phyloP scores from a whole-genome alignment of 148 eudicot genomes.

The Chenopodium album region DNA sequence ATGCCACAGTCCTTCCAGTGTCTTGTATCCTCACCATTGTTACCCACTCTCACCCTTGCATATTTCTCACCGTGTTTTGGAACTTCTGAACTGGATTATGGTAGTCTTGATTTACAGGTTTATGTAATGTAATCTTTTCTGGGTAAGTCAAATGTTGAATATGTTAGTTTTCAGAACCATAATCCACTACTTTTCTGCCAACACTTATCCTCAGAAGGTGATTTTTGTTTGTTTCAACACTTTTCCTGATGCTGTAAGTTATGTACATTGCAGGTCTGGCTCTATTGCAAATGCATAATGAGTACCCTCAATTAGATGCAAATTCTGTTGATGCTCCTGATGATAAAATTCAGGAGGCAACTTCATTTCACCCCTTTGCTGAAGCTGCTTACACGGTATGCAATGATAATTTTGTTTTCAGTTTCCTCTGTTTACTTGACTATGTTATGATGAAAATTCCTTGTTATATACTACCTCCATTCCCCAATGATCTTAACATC shows the following conservation, averaged over 20 bases:
- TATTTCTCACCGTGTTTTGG: not conserved
- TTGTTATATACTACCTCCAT: not conserved
- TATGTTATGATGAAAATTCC: not conserved
- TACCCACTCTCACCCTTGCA: not conserved
- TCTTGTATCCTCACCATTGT: not conserved
- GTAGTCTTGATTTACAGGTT: not conserved
- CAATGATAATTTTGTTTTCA: constrained; percentile 12
- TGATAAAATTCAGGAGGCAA: constrained; percentile 54
- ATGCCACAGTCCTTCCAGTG: not conserved
- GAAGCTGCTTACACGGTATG: constrained; percentile 82
- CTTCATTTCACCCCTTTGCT: constrained; percentile 60
- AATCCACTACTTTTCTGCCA: not conserved
- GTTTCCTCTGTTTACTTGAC: not conserved
- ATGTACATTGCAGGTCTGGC: constrained; percentile 49
- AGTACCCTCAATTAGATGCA: constrained; percentile 40
- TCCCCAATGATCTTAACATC: too few relatives aligned
- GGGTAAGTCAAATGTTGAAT: not conserved
- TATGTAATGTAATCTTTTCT: not conserved
- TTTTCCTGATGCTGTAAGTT: not conserved
- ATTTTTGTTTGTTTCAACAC: not conserved
- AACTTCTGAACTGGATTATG: not conserved
- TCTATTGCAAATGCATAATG: constrained; percentile 46
- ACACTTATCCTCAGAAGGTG: not conserved
- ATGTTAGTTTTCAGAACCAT: not conserved
- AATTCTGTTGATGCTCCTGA: constrained; percentile 51